These are phyloP conservation scores for Xylariaceae sp. DNA, from an alignment of 2,329 filamentous ascomycete genomes.

Conservation along the genomic window DNA sequence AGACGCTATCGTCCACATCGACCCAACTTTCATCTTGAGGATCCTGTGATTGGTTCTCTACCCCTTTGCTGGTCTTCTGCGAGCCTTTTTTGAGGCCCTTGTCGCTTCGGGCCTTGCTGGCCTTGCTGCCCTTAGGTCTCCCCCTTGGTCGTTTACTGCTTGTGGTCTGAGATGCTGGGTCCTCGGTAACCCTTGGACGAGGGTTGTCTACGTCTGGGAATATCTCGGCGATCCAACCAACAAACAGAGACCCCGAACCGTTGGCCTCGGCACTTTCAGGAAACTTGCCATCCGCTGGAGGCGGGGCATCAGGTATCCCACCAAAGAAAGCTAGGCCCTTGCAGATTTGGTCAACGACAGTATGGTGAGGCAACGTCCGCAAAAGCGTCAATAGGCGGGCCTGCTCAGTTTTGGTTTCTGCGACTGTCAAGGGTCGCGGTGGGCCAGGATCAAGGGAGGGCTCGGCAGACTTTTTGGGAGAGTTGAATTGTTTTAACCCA, in stretches of 20 bases:
- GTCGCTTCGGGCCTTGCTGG: conserved; percentile 53
- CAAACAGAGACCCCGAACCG: conserved; percentile 63
- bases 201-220: conserved; percentile 56
- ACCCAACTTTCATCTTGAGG: conserved; percentile 53
- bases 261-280: conserved; percentile 63
- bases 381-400: conserved; percentile 64
- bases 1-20: conserved; percentile 50
- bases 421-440: conserved; percentile 47
- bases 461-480: conserved; percentile 33
- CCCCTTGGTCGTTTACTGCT: conserved; percentile 55
- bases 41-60: conserved; percentile 33
- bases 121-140: conserved; percentile 64
- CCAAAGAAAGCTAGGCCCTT: conserved; percentile 70
- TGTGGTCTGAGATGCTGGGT: conserved; percentile 25
- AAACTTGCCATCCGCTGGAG: conserved; percentile 58
- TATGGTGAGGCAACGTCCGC: conserved; percentile 59
- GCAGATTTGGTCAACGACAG: conserved; percentile 68
- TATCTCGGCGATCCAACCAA: conserved; percentile 69
- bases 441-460: conserved; percentile 21
- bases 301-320: conserved; percentile 61
- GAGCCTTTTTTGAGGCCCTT: conserved; percentile 59
- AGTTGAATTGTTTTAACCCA: conserved; percentile 38
- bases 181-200: conserved; percentile 30
- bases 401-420: conserved; percentile 65
- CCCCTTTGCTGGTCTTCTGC: conserved; percentile 35